Evolutionary conservation across 1,284 basidiomycete species (phyloP).

Genomic region (Pascua sp.): DNA sequence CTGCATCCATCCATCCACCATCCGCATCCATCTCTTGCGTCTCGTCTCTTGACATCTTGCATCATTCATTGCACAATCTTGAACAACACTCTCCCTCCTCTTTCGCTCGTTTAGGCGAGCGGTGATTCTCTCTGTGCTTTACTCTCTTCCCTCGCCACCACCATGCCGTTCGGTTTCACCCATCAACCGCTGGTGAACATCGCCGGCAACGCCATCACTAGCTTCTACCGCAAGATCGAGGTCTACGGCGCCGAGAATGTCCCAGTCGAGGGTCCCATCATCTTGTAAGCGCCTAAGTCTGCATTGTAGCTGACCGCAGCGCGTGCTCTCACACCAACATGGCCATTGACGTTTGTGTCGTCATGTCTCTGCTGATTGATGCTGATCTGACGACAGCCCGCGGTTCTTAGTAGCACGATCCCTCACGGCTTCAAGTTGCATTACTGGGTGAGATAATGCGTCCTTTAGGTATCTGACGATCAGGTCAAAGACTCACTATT

Average conservation of each 20-base stretch:
- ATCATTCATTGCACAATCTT: too few species aligned
- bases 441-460: slow-evolving; percentile 75
- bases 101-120: too few species aligned
- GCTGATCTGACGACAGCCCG: slow-evolving; percentile 31
- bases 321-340: slow-evolving; percentile 86
- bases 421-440: slow-evolving; percentile 58
- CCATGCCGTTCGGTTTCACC: slow-evolving; percentile 53
- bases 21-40: too few species aligned
- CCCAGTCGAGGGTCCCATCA: slow-evolving; percentile 74
- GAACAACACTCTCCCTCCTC: too few species aligned
- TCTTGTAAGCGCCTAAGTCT: slow-evolving; percentile 58
- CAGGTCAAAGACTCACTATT: slow-evolving; percentile 62
- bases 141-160: neutral
- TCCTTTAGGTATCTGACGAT: neutral
- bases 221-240: slow-evolving; percentile 81
- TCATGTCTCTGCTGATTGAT: slow-evolving; percentile 8
- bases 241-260: slow-evolving; percentile 82
- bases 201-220: slow-evolving; percentile 68
- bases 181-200: slow-evolving; percentile 66
- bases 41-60: too few species aligned
- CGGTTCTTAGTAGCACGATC: slow-evolving; percentile 43
- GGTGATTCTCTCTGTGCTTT: too few species aligned
- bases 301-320: slow-evolving; percentile 50
- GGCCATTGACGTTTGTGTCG: slow-evolving; percentile 75
- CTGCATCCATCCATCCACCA: too few species aligned